A percentile compares a stretch with the other conserved stretches of the same genome.
phyloP scores from a whole-genome alignment of 108 stramenopile species.

The Parietichytrium sp. region DNA sequence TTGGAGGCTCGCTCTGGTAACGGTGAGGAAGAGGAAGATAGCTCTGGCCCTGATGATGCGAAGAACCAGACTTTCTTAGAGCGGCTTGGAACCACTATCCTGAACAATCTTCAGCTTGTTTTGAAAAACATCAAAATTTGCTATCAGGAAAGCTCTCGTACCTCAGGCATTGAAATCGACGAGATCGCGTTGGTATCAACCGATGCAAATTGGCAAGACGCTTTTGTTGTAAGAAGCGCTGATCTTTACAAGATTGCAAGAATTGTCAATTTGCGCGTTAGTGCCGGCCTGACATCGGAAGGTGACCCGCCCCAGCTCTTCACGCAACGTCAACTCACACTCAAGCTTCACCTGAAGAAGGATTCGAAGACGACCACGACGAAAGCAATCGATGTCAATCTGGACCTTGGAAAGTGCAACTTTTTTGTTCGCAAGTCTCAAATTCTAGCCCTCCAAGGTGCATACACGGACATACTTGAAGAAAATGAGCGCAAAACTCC shows the following conservation, averaged over 20 bases:
- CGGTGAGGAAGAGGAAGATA: background rate
- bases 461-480: background rate
- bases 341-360: background rate
- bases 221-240: background rate
- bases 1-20: background rate
- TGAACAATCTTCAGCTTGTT: conserved; percentile 35
- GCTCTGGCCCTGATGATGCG: background rate
- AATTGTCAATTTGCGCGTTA: background rate
- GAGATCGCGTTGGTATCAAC: background rate
- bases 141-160: background rate
- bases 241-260: background rate
- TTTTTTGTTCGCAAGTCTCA: background rate
- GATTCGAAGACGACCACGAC: background rate
- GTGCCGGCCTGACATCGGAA: background rate
- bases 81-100: conserved; percentile 11
- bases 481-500: no score
- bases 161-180: background rate
- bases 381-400: background rate
- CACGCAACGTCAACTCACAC: background rate
- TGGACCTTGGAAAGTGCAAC: background rate
- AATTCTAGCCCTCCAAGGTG: background rate
- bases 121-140: background rate
- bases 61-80: background rate
- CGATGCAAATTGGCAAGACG: conserved; percentile 28
- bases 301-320: background rate